Evolutionary conservation across 2,329 filamentous ascomycete genomes (phyloP), one percentile per base, ranked within the genome.

Genomic region (Aureobasidium sp.): DNA sequence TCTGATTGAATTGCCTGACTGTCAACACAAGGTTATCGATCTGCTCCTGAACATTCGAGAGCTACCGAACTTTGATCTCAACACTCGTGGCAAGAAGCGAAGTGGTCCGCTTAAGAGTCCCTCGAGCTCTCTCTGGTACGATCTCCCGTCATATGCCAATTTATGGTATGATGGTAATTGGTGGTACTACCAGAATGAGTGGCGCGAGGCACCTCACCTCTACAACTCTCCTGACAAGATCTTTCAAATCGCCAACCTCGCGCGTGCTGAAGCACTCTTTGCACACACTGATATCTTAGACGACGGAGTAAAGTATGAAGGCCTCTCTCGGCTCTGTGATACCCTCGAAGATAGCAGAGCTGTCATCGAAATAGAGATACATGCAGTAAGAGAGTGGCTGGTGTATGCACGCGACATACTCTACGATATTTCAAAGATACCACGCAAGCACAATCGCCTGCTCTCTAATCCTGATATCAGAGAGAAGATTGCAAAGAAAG

Each of bases 101-200:
- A 46, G 29, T 20, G 48, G 32, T 17, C n/a, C 48, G 8, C 27
- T 37, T 2, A 3, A 37, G 26, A 26, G 12, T 4, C 20, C 32
- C 23, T 23, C 26, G 1, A 44, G 20, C 37, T 15, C 10, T 6
- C 29, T 56, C 17, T 56, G 37, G 52, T 15, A 29, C 10, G 13
- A 56, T 17, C 29, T 46, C 2, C 29, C 52, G 10, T 56, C 52
- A 7, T 56, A 44, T 5, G 52, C 27, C n/a, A 34, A 56, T 46
- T 13, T 44, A 7, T 56, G 52, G 52, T 46, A 56, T 13, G 52
- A 56, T 32, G 6, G 8, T 2, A 44, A 56, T 7, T 56, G 29
- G 52, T 56, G 37, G 52, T 56, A 44, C 37, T 46, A 56, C 23
- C 52, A 56, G 13, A 56, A 56, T 10, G 37, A 44, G 2, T 56